phyloP scores from a whole-genome alignment of 768 basidiomycete species.

The Russula sp. region DNA sequence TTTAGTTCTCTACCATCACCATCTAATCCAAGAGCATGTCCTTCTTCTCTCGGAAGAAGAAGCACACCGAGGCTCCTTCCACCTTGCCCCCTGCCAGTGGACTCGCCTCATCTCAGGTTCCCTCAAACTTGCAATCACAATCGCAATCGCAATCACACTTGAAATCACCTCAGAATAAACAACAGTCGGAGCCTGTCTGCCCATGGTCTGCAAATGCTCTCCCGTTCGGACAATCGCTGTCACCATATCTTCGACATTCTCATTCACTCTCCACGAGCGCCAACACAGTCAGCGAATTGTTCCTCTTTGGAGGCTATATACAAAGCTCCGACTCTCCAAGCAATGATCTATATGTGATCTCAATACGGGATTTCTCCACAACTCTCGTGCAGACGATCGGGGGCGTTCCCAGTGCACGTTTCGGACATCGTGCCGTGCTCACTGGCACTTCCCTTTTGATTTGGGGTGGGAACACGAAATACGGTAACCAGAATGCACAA shows the following conservation, averaged over 20 bases:
- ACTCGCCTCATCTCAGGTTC: too few species aligned
- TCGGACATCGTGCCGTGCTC: slow-evolving; percentile 87
- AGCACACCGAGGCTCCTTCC: too few species aligned
- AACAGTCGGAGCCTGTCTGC: too few species aligned
- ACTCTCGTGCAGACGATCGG: slow-evolving; percentile 83
- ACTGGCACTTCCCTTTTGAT: slow-evolving; percentile 94
- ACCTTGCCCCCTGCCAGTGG: too few species aligned
- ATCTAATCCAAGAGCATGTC: too few species aligned
- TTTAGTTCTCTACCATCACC: too few species aligned
- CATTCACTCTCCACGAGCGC: slow-evolving; percentile 82
- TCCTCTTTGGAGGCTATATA: slow-evolving; percentile 95
- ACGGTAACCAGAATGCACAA: slow-evolving; percentile 55
- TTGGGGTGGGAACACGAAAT: slow-evolving; percentile 92
- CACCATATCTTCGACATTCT: slow-evolving; percentile 94
- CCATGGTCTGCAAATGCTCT: too few species aligned
- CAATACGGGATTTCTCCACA: slow-evolving; percentile 74
- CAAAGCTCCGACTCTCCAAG: slow-evolving; percentile 64
- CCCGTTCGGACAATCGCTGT: slow-evolving; percentile 45
- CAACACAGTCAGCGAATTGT: slow-evolving; percentile 79
- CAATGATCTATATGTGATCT: slow-evolving; percentile 90
- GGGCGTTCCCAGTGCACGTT: slow-evolving; percentile 80
- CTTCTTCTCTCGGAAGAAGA: too few species aligned
- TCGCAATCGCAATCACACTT: too few species aligned
- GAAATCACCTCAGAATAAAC: too few species aligned
- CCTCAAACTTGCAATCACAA: too few species aligned